Percentiles rank a stretch among this genome's conserved stretches.
Evolutionary conservation across 1,139 yeast species (phyloP).

Genomic region (Saccharomycopsis hybrid): DNA sequence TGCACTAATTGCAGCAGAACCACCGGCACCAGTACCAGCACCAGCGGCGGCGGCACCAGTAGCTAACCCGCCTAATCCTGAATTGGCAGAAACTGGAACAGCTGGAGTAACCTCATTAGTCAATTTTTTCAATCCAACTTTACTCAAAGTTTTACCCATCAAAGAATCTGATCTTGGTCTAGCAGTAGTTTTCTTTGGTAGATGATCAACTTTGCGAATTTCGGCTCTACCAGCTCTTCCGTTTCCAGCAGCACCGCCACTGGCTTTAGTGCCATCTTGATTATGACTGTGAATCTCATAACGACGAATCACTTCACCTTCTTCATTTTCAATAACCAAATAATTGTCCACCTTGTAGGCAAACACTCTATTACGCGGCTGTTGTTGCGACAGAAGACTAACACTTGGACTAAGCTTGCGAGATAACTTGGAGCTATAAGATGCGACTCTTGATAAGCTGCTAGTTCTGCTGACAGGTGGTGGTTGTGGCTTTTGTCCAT

Average conservation of each 20-base stretch:
- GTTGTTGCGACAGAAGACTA: constrained; percentile 8
- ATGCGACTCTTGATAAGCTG: neutral
- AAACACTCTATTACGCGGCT: constrained; percentile 35
- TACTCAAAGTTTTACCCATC: constrained; percentile 15
- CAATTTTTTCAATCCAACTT: constrained; percentile 17
- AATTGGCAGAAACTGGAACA: neutral
- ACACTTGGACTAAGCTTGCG: constrained; percentile 1
- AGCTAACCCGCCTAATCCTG: neutral
- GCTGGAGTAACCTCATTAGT: neutral
- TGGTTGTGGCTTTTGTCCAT: constrained; percentile 4
- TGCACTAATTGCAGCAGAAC: neutral
- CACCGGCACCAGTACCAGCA: neutral
- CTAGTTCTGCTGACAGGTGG: constrained; percentile 17
- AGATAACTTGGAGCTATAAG: constrained; percentile 17
- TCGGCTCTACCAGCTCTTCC: neutral
- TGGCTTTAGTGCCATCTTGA: constrained; percentile 2
- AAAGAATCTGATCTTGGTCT: constrained; percentile 11
- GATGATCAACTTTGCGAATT: neutral
- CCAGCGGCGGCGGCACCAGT: neutral
- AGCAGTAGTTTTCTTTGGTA: neutral
- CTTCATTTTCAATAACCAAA: constrained; percentile 80
- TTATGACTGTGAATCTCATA: constrained; percentile 66
- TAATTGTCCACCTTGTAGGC: constrained; percentile 65
- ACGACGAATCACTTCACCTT: constrained; percentile 84
- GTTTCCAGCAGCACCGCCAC: neutral